phyloP scores from a whole-genome alignment of 2,329 filamentous ascomycete species.

The Zymoseptoria tritici region DNA sequence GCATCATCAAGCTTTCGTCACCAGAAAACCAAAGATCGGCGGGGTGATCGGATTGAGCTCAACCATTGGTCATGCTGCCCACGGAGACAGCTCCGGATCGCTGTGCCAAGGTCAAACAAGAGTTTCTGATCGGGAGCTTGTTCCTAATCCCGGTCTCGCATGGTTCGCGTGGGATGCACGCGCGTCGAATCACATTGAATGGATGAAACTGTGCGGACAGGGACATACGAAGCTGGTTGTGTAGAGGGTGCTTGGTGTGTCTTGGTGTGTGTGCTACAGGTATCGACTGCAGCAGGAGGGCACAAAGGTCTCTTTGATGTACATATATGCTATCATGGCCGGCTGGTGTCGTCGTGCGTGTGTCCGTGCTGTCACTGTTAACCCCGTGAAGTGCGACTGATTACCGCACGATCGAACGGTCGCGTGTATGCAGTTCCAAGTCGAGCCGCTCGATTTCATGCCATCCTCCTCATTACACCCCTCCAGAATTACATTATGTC shows the following conservation, averaged over 20 bases:
- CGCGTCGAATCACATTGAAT: too few species aligned
- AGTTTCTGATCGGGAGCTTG: background rate
- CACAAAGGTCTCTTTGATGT: background rate
- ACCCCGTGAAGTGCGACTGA: too few species aligned
- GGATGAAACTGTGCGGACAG: too few species aligned
- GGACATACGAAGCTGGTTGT: too few species aligned
- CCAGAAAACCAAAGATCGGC: too few species aligned
- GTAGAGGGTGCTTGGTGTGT: too few species aligned
- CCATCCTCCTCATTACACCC: background rate
- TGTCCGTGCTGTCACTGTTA: background rate
- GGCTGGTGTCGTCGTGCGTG: too few species aligned
- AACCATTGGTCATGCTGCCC: background rate
- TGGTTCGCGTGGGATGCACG: too few species aligned
- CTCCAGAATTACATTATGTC: slow-evolving; percentile 28
- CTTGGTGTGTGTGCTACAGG: too few species aligned
- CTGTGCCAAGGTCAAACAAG: background rate
- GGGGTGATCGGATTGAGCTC: background rate
- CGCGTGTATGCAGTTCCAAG: background rate
- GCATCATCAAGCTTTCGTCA: background rate
- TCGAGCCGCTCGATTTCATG: background rate
- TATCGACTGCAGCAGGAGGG: too few species aligned
- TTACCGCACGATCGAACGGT: too few species aligned
- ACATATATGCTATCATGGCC: background rate
- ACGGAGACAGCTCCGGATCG: background rate
- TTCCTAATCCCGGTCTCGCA: background rate